These are phyloP conservation scores for Tetracentron sinense DNA, from an alignment of 164 flowering plant genomes.

Conservation along the genomic window DNA sequence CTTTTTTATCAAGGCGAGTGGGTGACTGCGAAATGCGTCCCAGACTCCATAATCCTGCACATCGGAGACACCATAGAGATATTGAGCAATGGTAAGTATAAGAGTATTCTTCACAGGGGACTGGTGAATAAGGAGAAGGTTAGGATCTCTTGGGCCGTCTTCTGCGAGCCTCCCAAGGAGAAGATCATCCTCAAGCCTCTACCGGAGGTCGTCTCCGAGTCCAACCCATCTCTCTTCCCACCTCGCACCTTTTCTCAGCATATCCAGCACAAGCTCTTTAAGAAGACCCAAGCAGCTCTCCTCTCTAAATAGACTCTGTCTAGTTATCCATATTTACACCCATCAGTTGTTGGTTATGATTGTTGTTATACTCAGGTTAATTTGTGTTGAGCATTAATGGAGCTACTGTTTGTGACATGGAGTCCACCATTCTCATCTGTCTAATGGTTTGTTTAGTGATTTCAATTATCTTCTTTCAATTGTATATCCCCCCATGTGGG, in stretches of 20 bases:
- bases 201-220: conserved; percentile 64
- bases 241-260: conserved; percentile 89
- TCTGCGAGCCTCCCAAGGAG: conserved; percentile 92
- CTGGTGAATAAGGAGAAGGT: conserved; percentile 94
- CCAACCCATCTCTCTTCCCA: conserved; percentile 59
- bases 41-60: conserved; percentile 79
- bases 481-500: no score
- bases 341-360: no score
- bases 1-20: conserved; percentile 60
- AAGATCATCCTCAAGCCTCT: conserved; percentile 76
- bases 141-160: conserved; percentile 92
- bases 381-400: no score
- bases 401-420: no score
- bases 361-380: no score
- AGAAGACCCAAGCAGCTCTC: conserved; percentile 47
- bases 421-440: no score
- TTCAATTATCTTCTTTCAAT: no score
- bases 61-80: conserved; percentile 88
- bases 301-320: conserved; percentile 11
- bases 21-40: conserved; percentile 92
- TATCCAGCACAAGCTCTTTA: conserved; percentile 68
- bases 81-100: conserved; percentile 81
- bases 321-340: no score
- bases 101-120: conserved; percentile 86
- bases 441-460: no score